Evolutionary conservation across 768 basidiomycete species (phyloP).

Genomic region (Coprinopsis sp.): DNA sequence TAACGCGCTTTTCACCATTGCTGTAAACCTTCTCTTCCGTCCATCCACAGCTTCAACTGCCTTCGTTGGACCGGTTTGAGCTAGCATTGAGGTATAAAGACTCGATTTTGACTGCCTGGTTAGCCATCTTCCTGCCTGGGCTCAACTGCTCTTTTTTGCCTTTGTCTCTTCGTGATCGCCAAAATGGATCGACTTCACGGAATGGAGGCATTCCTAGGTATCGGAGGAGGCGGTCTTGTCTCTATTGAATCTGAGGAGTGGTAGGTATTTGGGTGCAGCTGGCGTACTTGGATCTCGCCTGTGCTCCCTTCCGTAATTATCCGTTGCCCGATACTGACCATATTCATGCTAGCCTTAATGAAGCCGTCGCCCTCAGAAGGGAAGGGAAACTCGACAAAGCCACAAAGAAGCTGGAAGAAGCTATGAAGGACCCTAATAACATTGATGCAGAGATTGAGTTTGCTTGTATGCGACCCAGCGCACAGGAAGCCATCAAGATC

Average conservation of each 20-base stretch:
- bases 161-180: no score
- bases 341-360: background rate
- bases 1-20: no score
- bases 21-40: no score
- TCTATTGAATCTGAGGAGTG: background rate
- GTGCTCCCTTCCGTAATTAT: background rate
- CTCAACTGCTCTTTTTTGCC: no score
- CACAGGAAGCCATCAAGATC: background rate
- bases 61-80: no score
- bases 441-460: background rate
- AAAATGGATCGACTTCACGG: background rate
- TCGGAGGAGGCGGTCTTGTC: slow-evolving; percentile 1
- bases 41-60: no score
- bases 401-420: background rate
- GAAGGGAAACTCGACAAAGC: background rate
- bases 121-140: no score
- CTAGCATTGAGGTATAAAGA: no score
- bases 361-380: background rate
- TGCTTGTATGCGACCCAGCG: background rate
- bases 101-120: no score
- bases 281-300: background rate
- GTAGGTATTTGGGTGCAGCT: background rate
- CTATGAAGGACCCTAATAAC: background rate
- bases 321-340: background rate
- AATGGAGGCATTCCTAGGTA: background rate